Percentiles rank a stretch among this genome's conserved stretches.
phyloP scores from a whole-genome alignment of 257 asterid species.

The Jacaranda copaia region DNA sequence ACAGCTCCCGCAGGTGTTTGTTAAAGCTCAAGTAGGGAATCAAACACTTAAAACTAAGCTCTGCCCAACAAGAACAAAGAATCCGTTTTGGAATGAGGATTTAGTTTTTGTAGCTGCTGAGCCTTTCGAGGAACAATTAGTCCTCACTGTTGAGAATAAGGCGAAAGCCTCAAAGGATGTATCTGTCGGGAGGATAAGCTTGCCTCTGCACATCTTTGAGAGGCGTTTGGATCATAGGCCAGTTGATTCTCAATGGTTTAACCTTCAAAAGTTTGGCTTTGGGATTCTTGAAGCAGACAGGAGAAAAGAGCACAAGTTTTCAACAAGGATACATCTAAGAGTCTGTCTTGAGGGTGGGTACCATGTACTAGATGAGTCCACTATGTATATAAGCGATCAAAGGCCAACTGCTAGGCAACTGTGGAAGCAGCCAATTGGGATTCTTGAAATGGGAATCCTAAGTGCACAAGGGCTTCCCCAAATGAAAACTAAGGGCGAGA shows the following conservation, averaged over 20 bases:
- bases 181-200: neutral
- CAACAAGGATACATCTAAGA: conserved; percentile 65
- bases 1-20: conserved; percentile 57
- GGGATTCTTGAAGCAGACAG: conserved; percentile 60
- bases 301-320: conserved; percentile 63
- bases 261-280: conserved; percentile 65
- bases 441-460: conserved; percentile 71
- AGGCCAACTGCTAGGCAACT: conserved; percentile 71
- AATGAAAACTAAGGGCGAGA: conserved; percentile 57
- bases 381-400: conserved; percentile 69
- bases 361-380: conserved; percentile 76
- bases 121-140: conserved; percentile 44
- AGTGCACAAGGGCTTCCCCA: conserved; percentile 61
- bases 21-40: conserved; percentile 41
- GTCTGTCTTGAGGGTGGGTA: conserved; percentile 74
- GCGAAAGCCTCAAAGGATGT: conserved; percentile 51
- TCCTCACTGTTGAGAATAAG: conserved; percentile 39
- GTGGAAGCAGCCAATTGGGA: conserved; percentile 72
- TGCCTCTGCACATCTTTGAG: conserved; percentile 55
- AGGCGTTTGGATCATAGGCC: conserved; percentile 66
- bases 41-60: conserved; percentile 32
- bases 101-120: conserved; percentile 46
- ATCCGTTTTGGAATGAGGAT: conserved; percentile 49
- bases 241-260: conserved; percentile 65
- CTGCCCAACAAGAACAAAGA: conserved; percentile 13